Evolutionary conservation across 371 early-diverging fungal genomes (phyloP).

Genomic region (Choanephora cucurbitarum): DNA sequence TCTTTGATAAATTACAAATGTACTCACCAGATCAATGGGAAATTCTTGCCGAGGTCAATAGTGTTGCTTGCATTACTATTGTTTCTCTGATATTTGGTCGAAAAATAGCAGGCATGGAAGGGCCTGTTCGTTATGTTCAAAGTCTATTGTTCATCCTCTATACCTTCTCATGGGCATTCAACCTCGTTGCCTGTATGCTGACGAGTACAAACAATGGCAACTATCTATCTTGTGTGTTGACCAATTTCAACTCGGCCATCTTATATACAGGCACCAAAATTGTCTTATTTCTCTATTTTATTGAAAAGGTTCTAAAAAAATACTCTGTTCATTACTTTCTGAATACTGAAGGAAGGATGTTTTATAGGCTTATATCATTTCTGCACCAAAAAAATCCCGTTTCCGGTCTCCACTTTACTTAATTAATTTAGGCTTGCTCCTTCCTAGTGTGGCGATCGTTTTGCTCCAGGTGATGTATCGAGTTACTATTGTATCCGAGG

Average conservation of each 20-base stretch:
- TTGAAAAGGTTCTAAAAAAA: constrained; percentile 68
- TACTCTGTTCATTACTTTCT: no score
- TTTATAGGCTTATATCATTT: constrained; percentile 44
- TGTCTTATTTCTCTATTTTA: constrained; percentile 54
- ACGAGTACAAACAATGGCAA: constrained; percentile 6
- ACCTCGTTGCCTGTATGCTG: constrained; percentile 29
- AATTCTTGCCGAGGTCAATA: constrained; percentile 48
- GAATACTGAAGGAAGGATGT: neutral
- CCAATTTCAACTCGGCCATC: constrained; percentile 42
- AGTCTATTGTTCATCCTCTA: constrained; percentile 45
- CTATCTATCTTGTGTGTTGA: constrained; percentile 22
- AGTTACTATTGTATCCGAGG: constrained; percentile 19
- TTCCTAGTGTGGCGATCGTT: constrained; percentile 46
- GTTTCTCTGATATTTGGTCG: constrained; percentile 59
- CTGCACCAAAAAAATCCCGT: constrained; percentile 42
- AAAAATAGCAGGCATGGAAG: constrained; percentile 49
- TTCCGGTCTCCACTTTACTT: constrained; percentile 46
- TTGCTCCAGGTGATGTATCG: constrained; percentile 44
- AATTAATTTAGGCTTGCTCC: constrained; percentile 40
- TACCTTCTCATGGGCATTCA: constrained; percentile 51
- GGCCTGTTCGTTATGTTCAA: constrained; percentile 52
- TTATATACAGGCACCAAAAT: constrained; percentile 48
- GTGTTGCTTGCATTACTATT: constrained; percentile 52
- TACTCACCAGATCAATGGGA: constrained; percentile 52
- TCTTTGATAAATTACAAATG: constrained; percentile 24